Base-by-base conservation (phyloP, 441 rosid genomes). In the Pelargonium exstipulatum region DNA sequence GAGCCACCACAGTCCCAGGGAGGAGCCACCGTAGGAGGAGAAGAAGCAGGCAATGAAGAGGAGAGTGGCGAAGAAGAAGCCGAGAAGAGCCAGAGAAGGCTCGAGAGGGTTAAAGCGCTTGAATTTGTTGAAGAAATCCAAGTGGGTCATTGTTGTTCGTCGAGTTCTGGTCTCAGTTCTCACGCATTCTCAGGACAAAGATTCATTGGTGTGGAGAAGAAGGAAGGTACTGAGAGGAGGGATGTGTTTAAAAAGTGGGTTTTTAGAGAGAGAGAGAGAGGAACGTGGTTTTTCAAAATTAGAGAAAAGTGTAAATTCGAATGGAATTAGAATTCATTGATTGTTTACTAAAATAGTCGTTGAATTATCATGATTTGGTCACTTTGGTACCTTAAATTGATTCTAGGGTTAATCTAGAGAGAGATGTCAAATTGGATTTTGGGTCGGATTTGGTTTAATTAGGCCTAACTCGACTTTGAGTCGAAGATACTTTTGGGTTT, bases 31-130 rank as follows among this genome's bases (percentile, higher is more conserved):
- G 77, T 90, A 94, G 78, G 85, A 82, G 85, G 84, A 94, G 82
- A 87, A 83, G 77, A 90, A 85, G 73, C 85, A 84, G 63, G 80
- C 81, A 76, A 90, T 73, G 63, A 90, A 80, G 74, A 83, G 80
- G 65, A 86, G 69, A 17, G 85, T 80, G 10, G 85, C 83, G 20
- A 92, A 77, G 75, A 91, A 82, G 79, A 91, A 90, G 5, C 91
- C 94, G 69, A 84, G 78, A 65, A 87, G 72, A 18, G 94, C 88
- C 2, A 87, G 18, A 51, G 90, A 91, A 0, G 94, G 92, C 73
- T 92, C 97, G 40, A 87, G 78, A 65, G 84, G 83, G 69, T 80
- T 82, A 29, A 79, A 76, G 14, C 96, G 90, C 83, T 90, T 91
- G 72, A 93, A 73, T 83, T 84, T 86, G 84, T 82, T 87, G 26